Evolutionary conservation across 1,139 yeast species (phyloP).

Genomic region (Saccharomyces hybrid): DNA sequence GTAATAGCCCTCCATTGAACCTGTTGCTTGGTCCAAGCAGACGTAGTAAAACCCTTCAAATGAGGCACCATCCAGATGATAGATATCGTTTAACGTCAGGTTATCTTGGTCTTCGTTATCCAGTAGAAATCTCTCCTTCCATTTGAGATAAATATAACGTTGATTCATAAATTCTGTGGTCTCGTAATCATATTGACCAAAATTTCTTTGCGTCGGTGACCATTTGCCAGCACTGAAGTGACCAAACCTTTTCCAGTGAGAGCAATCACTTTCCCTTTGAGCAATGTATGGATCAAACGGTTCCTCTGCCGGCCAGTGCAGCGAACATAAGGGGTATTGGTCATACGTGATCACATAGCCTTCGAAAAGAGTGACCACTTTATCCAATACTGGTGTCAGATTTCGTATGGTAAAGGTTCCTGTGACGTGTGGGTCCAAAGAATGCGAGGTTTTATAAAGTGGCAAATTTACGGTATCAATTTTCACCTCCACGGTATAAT

Average conservation of each 20-base stretch:
- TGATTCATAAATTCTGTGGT: not conserved
- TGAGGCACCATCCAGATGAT: not conserved
- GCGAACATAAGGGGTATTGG: not conserved
- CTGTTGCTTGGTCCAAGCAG: not conserved
- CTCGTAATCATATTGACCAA: not conserved
- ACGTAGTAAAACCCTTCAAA: not conserved
- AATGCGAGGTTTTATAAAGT: not conserved
- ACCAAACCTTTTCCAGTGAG: not conserved
- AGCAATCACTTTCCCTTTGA: not conserved
- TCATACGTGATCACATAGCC: not conserved
- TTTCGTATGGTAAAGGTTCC: not conserved
- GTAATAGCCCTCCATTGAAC: not conserved
- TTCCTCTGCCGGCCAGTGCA: not conserved
- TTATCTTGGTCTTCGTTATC: not conserved
- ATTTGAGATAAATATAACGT: not conserved
- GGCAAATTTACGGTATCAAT: not conserved
- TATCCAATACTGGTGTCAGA: not conserved
- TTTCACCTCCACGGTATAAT: not conserved
- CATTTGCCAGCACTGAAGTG: not conserved
- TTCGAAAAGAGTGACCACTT: not conserved
- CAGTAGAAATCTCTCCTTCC: not conserved
- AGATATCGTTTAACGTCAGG: not conserved
- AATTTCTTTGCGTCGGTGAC: not conserved
- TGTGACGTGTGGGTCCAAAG: not conserved
- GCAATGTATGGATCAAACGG: not conserved